Evolutionary conservation across 2,329 filamentous ascomycete species (phyloP).

Genomic region (Sporothrix globosa): DNA sequence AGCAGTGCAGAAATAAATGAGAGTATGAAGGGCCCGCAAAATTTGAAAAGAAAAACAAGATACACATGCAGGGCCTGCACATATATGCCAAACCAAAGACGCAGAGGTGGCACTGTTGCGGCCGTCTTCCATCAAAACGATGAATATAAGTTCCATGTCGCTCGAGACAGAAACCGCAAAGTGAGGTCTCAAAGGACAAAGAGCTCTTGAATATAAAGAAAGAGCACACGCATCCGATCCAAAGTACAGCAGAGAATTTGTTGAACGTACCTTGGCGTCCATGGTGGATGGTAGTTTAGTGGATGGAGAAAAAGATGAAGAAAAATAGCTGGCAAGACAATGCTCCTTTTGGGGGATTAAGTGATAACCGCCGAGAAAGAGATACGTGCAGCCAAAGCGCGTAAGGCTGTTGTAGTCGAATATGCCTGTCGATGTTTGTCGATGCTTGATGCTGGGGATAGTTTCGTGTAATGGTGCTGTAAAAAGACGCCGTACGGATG

Average conservation of each 20-base stretch:
- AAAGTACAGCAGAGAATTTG: too few relatives aligned
- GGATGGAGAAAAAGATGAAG: slow-evolving; percentile 10
- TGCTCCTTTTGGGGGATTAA: not conserved
- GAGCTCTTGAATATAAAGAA: not conserved
- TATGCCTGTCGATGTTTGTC: slow-evolving; percentile 21
- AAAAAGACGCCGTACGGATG: not conserved
- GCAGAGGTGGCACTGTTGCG: not conserved
- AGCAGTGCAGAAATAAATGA: too few relatives aligned
- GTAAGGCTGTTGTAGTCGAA: not conserved
- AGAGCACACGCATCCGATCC: not conserved
- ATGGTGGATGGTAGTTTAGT: slow-evolving; percentile 10
- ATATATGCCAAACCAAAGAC: not conserved
- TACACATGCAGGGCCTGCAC: not conserved
- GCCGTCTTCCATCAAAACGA: not conserved
- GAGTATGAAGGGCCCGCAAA: not conserved
- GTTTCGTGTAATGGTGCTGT: not conserved
- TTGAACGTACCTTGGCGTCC: slow-evolving; percentile 28
- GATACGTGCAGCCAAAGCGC: not conserved
- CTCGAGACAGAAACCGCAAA: not conserved
- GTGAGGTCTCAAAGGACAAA: not conserved
- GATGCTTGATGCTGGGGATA: slow-evolving; percentile 10
- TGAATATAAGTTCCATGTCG: not conserved
- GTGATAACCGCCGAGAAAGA: slow-evolving; percentile 8
- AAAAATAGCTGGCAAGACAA: slow-evolving; percentile 26
- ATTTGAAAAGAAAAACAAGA: not conserved